phyloP scores from a whole-genome alignment of 257 asterid species.

The Scutellaria galericulata region DNA sequence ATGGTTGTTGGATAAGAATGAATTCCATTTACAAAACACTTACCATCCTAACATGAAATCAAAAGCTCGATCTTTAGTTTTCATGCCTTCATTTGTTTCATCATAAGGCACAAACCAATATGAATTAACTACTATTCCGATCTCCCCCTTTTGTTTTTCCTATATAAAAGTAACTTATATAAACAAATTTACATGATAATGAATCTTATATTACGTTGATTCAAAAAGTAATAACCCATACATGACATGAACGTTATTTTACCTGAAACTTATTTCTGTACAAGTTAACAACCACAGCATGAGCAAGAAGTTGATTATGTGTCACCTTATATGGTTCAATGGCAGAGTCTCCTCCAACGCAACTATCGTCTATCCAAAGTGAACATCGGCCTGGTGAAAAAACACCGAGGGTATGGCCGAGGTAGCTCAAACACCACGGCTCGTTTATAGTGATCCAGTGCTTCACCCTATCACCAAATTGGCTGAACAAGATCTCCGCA shows the following conservation, averaged over 20 bases:
- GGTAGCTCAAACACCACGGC: slow-evolving; percentile 35
- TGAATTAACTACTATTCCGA: slow-evolving; percentile 36
- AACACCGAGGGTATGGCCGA: slow-evolving; percentile 38
- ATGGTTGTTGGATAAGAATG: no score
- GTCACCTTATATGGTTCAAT: slow-evolving; percentile 52
- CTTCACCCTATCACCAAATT: slow-evolving; percentile 59
- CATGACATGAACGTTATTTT: no score
- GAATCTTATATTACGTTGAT: no score
- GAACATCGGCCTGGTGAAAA: slow-evolving; percentile 58
- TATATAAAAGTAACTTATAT: background rate
- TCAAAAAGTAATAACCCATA: no score
- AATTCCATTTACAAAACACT: background rate
- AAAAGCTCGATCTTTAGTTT: slow-evolving; percentile 42
- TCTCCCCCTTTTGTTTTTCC: slow-evolving; percentile 43
- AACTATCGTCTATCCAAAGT: slow-evolving; percentile 21
- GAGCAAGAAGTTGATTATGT: slow-evolving; percentile 50
- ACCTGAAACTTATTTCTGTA: slow-evolving; percentile 54
- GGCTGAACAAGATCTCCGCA: slow-evolving; percentile 48
- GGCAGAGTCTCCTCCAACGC: slow-evolving; percentile 47
- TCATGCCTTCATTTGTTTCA: background rate
- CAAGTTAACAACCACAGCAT: slow-evolving; percentile 43
- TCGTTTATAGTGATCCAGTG: slow-evolving; percentile 57
- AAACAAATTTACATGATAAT: no score
- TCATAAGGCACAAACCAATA: slow-evolving; percentile 45
- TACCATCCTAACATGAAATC: slow-evolving; percentile 69